These are phyloP conservation scores for Moniliophthora roreri DNA, from an alignment of 1,284 basidiomycete genomes.

Conservation along the genomic window DNA sequence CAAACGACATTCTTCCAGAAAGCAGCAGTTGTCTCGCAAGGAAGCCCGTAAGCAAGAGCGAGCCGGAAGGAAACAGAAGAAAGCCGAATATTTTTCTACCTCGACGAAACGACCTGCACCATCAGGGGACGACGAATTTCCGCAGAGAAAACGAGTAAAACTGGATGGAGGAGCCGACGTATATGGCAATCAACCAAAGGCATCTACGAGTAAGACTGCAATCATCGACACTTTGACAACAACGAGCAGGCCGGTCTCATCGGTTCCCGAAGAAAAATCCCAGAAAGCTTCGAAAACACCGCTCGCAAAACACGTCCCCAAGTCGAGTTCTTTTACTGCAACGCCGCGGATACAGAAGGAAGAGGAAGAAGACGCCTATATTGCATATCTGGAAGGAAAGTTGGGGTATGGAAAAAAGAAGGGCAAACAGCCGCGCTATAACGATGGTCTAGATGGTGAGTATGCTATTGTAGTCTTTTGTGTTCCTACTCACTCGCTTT, in stretches of 20 bases:
- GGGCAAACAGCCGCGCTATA: conserved; percentile 44
- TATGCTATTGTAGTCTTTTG: neutral
- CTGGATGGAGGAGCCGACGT: conserved; percentile 12
- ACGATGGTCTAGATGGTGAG: conserved; percentile 63
- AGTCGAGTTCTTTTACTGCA: conserved; percentile 3
- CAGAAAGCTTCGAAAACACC: conserved; percentile 14
- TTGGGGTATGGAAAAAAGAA: conserved; percentile 53
- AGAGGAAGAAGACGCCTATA: conserved; percentile 74
- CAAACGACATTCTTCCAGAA: conserved; percentile 14
- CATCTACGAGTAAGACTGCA: neutral
- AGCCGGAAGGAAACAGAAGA: conserved; percentile 55
- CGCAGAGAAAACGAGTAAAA: conserved; percentile 45
- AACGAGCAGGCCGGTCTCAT: conserved; percentile 5
- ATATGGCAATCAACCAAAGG: conserved; percentile 3
- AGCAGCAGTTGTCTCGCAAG: conserved; percentile 47
- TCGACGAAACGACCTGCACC: conserved; percentile 35
- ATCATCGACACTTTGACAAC: conserved; percentile 12
- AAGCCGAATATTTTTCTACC: conserved; percentile 51
- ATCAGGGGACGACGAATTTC: conserved; percentile 39
- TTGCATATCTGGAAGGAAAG: conserved; percentile 73
- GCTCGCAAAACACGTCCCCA: conserved; percentile 1
- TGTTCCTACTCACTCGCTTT: neutral
- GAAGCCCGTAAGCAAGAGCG: conserved; percentile 66
- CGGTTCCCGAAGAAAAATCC: conserved; percentile 5
- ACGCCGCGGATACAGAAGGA: conserved; percentile 39